Percentiles rank a stretch among this genome's conserved stretches.
Conservation (phyloP, 2,329 filamentous ascomycete species). For the Diaporthe amygdali region DNA sequence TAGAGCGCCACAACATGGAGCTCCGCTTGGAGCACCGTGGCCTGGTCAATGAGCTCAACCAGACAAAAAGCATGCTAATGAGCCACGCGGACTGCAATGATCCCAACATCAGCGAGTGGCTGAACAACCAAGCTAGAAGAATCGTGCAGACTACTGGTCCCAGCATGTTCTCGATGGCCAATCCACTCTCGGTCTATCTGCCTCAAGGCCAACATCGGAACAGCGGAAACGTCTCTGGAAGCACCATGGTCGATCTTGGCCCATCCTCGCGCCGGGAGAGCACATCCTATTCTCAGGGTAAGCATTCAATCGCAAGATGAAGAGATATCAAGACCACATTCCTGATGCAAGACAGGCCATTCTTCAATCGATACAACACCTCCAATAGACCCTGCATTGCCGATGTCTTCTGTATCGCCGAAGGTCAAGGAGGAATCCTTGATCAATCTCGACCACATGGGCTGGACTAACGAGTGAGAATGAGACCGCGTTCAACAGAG, state of each 20-base stretch:
- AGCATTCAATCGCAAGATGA: neutral
- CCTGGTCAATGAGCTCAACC: slow-evolving; percentile 49
- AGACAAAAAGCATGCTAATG: slow-evolving; percentile 58
- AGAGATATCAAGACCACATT: neutral
- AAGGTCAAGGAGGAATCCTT: slow-evolving; percentile 5
- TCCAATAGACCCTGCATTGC: slow-evolving; percentile 12
- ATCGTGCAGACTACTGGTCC: slow-evolving; percentile 40
- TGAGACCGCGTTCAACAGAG: no score
- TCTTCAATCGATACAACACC: slow-evolving; percentile 5
- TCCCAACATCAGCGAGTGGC: slow-evolving; percentile 57
- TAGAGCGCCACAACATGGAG: slow-evolving; percentile 49
- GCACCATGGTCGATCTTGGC: neutral
- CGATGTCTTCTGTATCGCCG: slow-evolving; percentile 8
- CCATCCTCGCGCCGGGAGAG: slow-evolving; percentile 4
- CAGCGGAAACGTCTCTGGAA: slow-evolving; percentile 28
- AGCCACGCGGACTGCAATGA: slow-evolving; percentile 57
- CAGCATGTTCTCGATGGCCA: slow-evolving; percentile 21
- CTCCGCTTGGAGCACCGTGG: slow-evolving; percentile 49
- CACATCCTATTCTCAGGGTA: slow-evolving; percentile 8
- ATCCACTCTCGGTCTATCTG: neutral
- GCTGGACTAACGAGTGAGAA: neutral
- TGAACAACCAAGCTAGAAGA: slow-evolving; percentile 55
- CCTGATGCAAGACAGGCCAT: neutral
- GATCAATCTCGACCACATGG: slow-evolving; percentile 5
- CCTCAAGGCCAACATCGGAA: slow-evolving; percentile 32